Percentiles rank a stretch among this genome's conserved stretches.
Evolutionary conservation across 2,329 filamentous ascomycete species (phyloP).

Genomic region (Fusarium drepaniforme): DNA sequence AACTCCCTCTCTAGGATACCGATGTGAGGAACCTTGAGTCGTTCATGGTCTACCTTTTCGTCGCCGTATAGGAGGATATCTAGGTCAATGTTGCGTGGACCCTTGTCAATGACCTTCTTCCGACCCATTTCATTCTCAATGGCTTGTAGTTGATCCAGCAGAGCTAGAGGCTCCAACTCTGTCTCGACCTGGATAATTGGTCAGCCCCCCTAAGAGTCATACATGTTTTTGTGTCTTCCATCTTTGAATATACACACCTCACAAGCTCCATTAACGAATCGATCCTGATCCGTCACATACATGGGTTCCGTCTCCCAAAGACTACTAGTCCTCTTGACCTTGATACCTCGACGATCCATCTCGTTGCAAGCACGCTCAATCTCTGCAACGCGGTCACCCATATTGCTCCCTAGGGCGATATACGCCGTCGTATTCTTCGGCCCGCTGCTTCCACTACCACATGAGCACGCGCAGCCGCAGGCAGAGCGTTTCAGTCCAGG

Average conservation of each 20-base stretch:
- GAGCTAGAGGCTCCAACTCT: slow-evolving; percentile 75
- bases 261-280: slow-evolving; percentile 92
- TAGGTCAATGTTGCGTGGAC: slow-evolving; percentile 92
- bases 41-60: slow-evolving; percentile 72
- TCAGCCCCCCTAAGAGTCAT: slow-evolving; percentile 13
- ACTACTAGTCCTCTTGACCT: slow-evolving; percentile 82
- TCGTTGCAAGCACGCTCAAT: slow-evolving; percentile 86
- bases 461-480: slow-evolving; percentile 53
- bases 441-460: slow-evolving; percentile 44
- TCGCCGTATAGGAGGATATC: slow-evolving; percentile 90
- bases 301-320: slow-evolving; percentile 97
- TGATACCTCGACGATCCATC: slow-evolving; percentile 81
- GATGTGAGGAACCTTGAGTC: slow-evolving; percentile 86
- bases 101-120: slow-evolving; percentile 89
- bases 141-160: slow-evolving; percentile 84
- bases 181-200: slow-evolving; percentile 77
- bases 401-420: slow-evolving; percentile 91
- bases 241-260: slow-evolving; percentile 71
- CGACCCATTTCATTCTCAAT: slow-evolving; percentile 87
- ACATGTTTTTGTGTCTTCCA: background rate
- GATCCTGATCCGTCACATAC: slow-evolving; percentile 91
- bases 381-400: slow-evolving; percentile 86
- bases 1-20: slow-evolving; percentile 93
- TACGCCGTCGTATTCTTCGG: slow-evolving; percentile 69
- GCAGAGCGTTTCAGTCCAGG: slow-evolving; percentile 40